Conservation (phyloP, 1,139 yeast genomes). For the Sugiyamaella neomexicana region DNA sequence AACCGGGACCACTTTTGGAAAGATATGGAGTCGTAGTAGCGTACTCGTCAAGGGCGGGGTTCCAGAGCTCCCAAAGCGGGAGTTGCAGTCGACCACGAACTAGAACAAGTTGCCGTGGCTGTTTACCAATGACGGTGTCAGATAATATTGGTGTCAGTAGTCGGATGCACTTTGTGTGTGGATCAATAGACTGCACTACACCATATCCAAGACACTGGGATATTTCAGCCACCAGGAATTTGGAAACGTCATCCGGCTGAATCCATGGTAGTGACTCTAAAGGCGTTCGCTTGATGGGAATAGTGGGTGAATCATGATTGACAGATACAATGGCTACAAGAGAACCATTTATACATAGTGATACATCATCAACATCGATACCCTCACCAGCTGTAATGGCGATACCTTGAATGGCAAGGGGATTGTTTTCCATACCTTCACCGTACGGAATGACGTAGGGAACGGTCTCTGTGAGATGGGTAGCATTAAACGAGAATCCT, state of each 20-base stretch:
- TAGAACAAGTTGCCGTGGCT: conserved; percentile 42
- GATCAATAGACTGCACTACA: conserved; percentile 53
- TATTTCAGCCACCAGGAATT: conserved; percentile 18
- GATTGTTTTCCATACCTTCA: conserved; percentile 4
- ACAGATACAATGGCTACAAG: conserved; percentile 35
- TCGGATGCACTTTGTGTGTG: conserved; percentile 46
- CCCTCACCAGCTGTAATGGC: conserved; percentile 37
- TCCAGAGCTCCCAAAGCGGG: conserved; percentile 50
- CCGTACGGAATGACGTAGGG: conserved; percentile 34
- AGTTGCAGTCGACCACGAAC: conserved; percentile 67
- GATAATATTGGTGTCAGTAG: conserved; percentile 55
- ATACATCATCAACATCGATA: conserved; percentile 31
- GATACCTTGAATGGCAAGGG: conserved; percentile 28
- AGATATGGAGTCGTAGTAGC: conserved; percentile 34
- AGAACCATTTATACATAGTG: conserved; percentile 35
- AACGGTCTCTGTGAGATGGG: conserved; percentile 35
- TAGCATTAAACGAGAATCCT: conserved; percentile 16
- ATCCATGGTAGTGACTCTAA: conserved; percentile 21
- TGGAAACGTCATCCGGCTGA: conserved; percentile 11
- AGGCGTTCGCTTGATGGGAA: conserved; percentile 3
- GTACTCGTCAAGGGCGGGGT: conserved; percentile 19
- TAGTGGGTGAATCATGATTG: conserved; percentile 9
- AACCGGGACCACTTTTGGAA: conserved; percentile 34
- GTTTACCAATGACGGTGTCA: conserved; percentile 22
- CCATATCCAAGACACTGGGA: conserved; percentile 36